Conservation (phyloP, 441 rosid species). For the Pelargonium australe region DNA sequence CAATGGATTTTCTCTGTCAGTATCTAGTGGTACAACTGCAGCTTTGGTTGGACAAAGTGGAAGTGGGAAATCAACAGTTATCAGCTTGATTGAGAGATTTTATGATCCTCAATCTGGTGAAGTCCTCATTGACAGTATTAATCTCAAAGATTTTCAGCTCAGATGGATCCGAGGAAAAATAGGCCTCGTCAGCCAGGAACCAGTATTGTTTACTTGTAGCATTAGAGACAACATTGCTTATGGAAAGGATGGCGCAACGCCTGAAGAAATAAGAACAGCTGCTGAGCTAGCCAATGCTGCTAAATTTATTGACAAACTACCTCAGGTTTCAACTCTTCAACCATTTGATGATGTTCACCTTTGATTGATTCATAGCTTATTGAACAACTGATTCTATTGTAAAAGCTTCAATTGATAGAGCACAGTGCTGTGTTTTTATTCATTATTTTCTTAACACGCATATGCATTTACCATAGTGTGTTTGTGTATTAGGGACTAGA, state of each 20-base stretch:
- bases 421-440: too few relatives aligned
- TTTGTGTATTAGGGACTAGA: constrained; percentile 35
- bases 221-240: constrained; percentile 65
- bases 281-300: constrained; percentile 66
- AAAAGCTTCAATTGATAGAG: too few relatives aligned
- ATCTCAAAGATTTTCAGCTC: constrained; percentile 48
- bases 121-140: constrained; percentile 52
- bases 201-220: constrained; percentile 51
- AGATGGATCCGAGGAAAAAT: constrained; percentile 63
- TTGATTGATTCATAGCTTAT: neutral
- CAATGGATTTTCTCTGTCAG: constrained; percentile 49
- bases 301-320: constrained; percentile 61
- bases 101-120: constrained; percentile 74
- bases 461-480: neutral
- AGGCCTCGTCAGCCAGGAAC: constrained; percentile 78
- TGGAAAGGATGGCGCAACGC: constrained; percentile 56
- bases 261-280: constrained; percentile 54
- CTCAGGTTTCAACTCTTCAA: constrained; percentile 35
- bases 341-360: neutral
- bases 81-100: constrained; percentile 70
- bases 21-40: constrained; percentile 50
- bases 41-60: constrained; percentile 84
- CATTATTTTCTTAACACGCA: neutral
- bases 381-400: too few relatives aligned
- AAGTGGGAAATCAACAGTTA: constrained; percentile 74